These are phyloP conservation scores for Massospora cicadina DNA, from an alignment of 371 early-diverging fungal genomes.

Conservation along the genomic window DNA sequence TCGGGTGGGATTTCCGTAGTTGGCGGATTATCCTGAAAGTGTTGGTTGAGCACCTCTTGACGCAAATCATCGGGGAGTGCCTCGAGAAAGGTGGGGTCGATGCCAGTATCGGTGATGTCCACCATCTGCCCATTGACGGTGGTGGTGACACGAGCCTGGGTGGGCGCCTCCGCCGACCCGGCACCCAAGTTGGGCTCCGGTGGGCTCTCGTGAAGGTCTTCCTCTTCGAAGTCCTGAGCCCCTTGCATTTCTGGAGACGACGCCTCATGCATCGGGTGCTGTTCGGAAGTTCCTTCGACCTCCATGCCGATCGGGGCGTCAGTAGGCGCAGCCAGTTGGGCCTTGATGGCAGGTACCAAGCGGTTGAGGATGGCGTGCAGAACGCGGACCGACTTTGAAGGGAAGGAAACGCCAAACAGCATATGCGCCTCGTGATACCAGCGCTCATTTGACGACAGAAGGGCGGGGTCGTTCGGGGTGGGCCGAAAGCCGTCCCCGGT, in stretches of 20 bases:
- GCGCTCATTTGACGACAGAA: constrained; percentile 34
- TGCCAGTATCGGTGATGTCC: constrained; percentile 86
- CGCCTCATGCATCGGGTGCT: constrained; percentile 31
- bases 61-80: constrained; percentile 92
- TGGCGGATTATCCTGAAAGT: constrained; percentile 32
- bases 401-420: constrained; percentile 31
- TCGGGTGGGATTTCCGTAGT: constrained; percentile 15
- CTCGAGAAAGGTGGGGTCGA: constrained; percentile 83
- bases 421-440: constrained; percentile 57
- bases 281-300: constrained; percentile 21
- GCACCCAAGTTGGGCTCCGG: constrained; percentile 13
- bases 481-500: constrained; percentile 22
- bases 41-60: constrained; percentile 74
- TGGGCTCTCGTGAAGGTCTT: background rate
- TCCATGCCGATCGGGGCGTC: constrained; percentile 29
- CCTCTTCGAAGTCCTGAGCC: constrained; percentile 13
- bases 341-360: constrained; percentile 44
- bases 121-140: constrained; percentile 45
- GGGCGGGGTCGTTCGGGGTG: background rate
- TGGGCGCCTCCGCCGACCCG: constrained; percentile 14
- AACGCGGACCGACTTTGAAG: constrained; percentile 37
- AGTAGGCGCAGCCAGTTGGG: constrained; percentile 13
- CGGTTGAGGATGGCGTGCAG: constrained; percentile 43
- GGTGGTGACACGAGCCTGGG: constrained; percentile 6
- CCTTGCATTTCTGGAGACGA: constrained; percentile 32